phyloP scores from a whole-genome alignment of 352 stramenopile species.

The Blastocystis sp. region DNA sequence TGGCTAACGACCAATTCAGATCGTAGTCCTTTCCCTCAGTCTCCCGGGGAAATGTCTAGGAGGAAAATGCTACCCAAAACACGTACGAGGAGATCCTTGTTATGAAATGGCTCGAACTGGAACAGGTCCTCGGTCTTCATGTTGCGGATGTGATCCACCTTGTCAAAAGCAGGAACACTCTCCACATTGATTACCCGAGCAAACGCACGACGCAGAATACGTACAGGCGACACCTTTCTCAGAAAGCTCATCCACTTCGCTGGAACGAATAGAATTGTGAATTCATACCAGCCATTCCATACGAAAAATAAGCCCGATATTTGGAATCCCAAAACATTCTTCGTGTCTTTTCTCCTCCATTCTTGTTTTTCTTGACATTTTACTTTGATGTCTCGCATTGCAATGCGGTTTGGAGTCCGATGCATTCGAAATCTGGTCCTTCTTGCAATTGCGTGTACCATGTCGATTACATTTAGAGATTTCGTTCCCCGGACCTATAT shows the following conservation, averaged over 20 bases:
- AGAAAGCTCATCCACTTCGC: conserved; percentile 33
- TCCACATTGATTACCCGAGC: conserved; percentile 53
- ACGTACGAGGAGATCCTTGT: conserved; percentile 7
- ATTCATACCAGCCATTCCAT: too few relatives aligned
- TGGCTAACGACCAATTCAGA: conserved; percentile 53
- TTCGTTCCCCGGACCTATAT: neutral
- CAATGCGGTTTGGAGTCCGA: too few relatives aligned
- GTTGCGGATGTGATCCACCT: conserved; percentile 33
- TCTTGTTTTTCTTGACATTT: neutral
- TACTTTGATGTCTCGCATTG: neutral
- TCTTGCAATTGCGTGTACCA: neutral
- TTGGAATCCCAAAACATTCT: neutral
- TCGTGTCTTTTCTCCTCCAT: neutral
- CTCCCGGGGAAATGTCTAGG: conserved; percentile 43
- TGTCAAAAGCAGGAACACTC: conserved; percentile 52
- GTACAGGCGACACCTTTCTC: conserved; percentile 35
- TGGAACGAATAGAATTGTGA: neutral
- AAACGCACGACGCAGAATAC: conserved; percentile 51
- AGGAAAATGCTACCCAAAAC: neutral
- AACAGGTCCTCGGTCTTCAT: conserved; percentile 48
- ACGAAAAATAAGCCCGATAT: neutral
- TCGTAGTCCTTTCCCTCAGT: conserved; percentile 37
- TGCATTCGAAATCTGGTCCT: too few relatives aligned
- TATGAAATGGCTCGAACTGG: conserved; percentile 42
- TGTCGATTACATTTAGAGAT: conserved; percentile 14